Evolutionary conservation across 768 basidiomycete species (phyloP), one percentile per base, ranked within the genome.

Genomic region (Rhodosporidiobolus odoratus): DNA sequence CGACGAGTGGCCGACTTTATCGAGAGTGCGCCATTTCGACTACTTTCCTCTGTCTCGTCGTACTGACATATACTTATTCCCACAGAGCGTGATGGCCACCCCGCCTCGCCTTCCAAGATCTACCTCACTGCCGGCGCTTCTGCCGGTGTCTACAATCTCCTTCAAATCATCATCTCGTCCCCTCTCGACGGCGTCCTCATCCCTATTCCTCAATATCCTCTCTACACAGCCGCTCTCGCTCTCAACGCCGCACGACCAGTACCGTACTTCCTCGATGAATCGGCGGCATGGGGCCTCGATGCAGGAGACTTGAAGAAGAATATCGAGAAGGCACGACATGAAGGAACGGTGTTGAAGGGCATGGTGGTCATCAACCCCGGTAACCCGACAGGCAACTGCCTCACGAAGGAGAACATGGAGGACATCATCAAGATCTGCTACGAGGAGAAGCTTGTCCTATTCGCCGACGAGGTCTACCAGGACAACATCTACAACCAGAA

Each of bases 381-480:
- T 32, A 99, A 98, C 82, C 95, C 96, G 30, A 98, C 96, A 0
- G 96, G 95, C 50, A 86, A 88, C 7, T 84, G 95, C 60, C 85
- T 99, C 17, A 85, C 87, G 72, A 83, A 85, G 67, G 73, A 80
- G 37, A 90, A 89, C 30, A 90, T 92, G 83, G 82, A 84, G 66
- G 81, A 84, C 58, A 84, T 99, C 66, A 86, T 96, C n/a, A 81
- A 86, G 35, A 80, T 98, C 16, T 95, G 92, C 81, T 90, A 93
- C 78, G 83, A 89, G 74, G 83, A 97, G 81, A 82, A 83, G 12
- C 86, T 99, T 66, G 89, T 95, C 30, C 86, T 99, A 60, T 85
- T 98, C 73, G 95, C 95, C 0, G 95, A 99, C 80, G 95, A 99
- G 80, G 95, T 99, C n/a, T 97, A 99, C 84, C 95, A 99, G 81